Evolutionary conservation across 2,329 filamentous ascomycete species (phyloP), one percentile per base, ranked within the genome.

Genomic region (Xylariaceae sp.): DNA sequence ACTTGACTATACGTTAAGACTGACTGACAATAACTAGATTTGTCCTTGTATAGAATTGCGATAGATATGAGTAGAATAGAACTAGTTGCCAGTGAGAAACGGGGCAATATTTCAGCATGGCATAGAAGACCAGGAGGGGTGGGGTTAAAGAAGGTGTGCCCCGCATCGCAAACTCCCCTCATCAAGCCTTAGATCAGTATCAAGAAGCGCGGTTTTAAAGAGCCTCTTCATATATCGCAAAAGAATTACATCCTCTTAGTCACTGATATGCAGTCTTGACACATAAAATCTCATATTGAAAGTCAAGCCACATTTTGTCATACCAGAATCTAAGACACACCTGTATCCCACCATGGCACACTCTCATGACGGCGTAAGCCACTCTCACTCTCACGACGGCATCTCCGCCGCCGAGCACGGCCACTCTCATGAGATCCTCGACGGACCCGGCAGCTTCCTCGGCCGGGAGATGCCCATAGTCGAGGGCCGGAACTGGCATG

Each of bases 401-500:
- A 74, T 77, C 58, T 79, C 81, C 56, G 81, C 80, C 49, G 80
- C 79, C 35, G 89, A 93, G 68, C 94, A 97, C 73, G 94, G 94
- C 65, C 94, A 99, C 77, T 90, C 88, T 1, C 94, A 97, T 72
- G 94, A 97, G 79, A 92, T 97, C 67, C 88, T 97, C 63, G 88
- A 94, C 68, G 93, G 93, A 0, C 94, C 94, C 0, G 94, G 94
- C 37, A 96, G 91, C 69, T 97, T 89, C 71, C 74, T 94, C 26
- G 87, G 88, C 44, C 87, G 94, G 13, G 94, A 97, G 76, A 92
- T 96, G 90, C 94, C 93, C 58, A 89, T 97, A 51, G 84, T 92
- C 60, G 89, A 96, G 63, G 92, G 92, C 9, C 83, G 93, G 49
- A 82, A 92, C 70, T 99, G 92, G 90, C 81, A 81, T 23, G 90